phyloP scores from a whole-genome alignment of 2,329 filamentous ascomycete genomes.

The Malbranchea zuffiana region DNA sequence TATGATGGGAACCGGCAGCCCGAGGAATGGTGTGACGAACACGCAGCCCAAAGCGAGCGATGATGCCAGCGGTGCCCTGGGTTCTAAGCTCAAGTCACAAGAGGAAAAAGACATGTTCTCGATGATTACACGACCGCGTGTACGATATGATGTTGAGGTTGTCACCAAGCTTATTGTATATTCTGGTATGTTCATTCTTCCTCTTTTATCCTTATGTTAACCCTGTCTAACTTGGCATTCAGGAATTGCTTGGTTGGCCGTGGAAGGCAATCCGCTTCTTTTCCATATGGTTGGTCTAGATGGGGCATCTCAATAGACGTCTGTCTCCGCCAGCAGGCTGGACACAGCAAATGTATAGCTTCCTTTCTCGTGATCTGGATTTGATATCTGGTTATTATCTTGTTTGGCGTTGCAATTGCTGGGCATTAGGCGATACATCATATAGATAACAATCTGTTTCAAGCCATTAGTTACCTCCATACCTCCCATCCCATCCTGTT shows the following conservation, averaged over 20 bases:
- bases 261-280: conserved; percentile 61
- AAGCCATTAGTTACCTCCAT: no score
- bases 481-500: no score
- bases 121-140: conserved; percentile 70
- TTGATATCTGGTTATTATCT: no score
- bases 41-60: conserved; percentile 25
- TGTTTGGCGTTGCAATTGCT: no score
- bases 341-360: no score
- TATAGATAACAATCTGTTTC: no score
- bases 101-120: conserved; percentile 75
- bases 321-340: no score
- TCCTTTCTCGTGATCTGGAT: no score
- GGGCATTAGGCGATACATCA: no score
- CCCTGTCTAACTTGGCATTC: conserved; percentile 9
- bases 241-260: conserved; percentile 76
- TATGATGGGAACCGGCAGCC: conserved; percentile 60
- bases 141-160: conserved; percentile 96
- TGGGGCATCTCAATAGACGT: no score
- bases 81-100: conserved; percentile 20
- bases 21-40: no score
- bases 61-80: conserved; percentile 17
- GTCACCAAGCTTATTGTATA: conserved; percentile 96
- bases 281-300: conserved; percentile 52
- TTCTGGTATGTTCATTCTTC: conserved; percentile 50
- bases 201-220: neutral